Evolutionary conservation across 2,329 filamentous ascomycete genomes (phyloP).

Genomic region (Volutella citrinella): DNA sequence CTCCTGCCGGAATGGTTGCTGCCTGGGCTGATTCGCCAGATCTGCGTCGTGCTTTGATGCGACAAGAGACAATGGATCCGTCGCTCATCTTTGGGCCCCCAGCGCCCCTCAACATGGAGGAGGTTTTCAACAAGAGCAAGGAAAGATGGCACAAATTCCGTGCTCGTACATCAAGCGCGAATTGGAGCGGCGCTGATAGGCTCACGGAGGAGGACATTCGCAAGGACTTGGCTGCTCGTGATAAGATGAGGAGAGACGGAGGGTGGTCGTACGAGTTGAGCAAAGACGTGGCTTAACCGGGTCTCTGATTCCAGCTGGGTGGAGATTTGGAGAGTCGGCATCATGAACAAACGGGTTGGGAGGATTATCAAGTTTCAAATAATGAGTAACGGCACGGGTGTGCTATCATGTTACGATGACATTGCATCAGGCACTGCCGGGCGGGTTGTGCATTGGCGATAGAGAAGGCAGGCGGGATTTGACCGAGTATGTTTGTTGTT

Average conservation of each 20-base stretch:
- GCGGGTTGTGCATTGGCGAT: constrained; percentile 19
- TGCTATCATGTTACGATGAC: constrained; percentile 11
- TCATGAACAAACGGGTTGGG: constrained; percentile 9
- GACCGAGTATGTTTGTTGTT: constrained; percentile 13
- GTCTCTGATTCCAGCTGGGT: constrained; percentile 6
- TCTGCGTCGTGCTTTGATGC: constrained; percentile 69
- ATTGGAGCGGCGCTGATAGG: constrained; percentile 80
- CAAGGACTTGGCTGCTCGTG: constrained; percentile 74
- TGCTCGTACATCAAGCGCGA: constrained; percentile 86
- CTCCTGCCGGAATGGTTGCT: constrained; percentile 55
- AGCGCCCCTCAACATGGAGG: constrained; percentile 87
- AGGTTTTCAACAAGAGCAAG: constrained; percentile 89
- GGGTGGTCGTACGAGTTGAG: constrained; percentile 74
- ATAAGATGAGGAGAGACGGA: constrained; percentile 76
- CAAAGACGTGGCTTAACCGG: constrained; percentile 40
- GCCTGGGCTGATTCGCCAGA: constrained; percentile 89
- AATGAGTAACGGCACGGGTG: constrained; percentile 7
- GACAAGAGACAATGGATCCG: constrained; percentile 84
- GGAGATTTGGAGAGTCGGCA: constrained; percentile 11
- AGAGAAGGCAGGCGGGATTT: constrained; percentile 10
- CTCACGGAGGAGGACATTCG: constrained; percentile 86
- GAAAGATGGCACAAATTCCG: constrained; percentile 85
- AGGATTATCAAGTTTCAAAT: constrained; percentile 3
- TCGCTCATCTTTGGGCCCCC: constrained; percentile 86
- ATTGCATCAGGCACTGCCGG: constrained; percentile 15